Conservation (phyloP, 208 protist species). For the Leishmania braziliensis region DNA sequence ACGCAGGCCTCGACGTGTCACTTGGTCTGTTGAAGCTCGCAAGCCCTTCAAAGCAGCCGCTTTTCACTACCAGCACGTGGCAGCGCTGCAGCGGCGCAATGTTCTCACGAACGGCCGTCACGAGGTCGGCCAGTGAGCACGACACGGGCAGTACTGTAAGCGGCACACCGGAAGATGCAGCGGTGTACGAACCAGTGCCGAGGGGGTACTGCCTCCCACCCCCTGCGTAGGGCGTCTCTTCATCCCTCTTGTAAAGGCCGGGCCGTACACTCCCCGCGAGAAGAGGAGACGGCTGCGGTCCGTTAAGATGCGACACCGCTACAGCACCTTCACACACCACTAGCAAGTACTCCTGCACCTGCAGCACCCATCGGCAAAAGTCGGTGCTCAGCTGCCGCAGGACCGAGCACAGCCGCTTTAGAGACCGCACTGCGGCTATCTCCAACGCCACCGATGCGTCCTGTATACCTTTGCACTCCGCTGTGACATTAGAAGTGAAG, state of each 20-base stretch:
- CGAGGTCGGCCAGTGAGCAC: slow-evolving; percentile 25
- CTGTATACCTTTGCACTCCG: neutral
- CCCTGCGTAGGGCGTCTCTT: neutral
- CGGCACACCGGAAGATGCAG: neutral
- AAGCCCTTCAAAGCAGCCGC: slow-evolving; percentile 38
- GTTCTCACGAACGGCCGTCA: slow-evolving; percentile 39
- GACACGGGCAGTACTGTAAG: neutral
- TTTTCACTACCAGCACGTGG: slow-evolving; percentile 35
- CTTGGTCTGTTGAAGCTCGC: neutral
- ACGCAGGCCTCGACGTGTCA: neutral
- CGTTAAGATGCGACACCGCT: neutral
- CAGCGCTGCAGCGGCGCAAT: slow-evolving; percentile 33
- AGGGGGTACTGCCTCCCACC: neutral
- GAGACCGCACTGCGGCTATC: slow-evolving; percentile 30
- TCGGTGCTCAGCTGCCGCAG: slow-evolving; percentile 37
- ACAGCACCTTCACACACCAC: neutral
- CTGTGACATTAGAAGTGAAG: neutral
- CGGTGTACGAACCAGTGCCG: neutral
- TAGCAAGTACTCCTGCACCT: slow-evolving; percentile 38
- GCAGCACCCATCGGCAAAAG: slow-evolving; percentile 49
- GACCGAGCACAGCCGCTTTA: slow-evolving; percentile 41
- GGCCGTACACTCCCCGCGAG: neutral
- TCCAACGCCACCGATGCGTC: slow-evolving; percentile 32
- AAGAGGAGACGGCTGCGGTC: neutral
- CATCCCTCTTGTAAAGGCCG: neutral